These are phyloP conservation scores for Collybiopsis luxurians DNA, from an alignment of 768 basidiomycete genomes.

Conservation along the genomic window DNA sequence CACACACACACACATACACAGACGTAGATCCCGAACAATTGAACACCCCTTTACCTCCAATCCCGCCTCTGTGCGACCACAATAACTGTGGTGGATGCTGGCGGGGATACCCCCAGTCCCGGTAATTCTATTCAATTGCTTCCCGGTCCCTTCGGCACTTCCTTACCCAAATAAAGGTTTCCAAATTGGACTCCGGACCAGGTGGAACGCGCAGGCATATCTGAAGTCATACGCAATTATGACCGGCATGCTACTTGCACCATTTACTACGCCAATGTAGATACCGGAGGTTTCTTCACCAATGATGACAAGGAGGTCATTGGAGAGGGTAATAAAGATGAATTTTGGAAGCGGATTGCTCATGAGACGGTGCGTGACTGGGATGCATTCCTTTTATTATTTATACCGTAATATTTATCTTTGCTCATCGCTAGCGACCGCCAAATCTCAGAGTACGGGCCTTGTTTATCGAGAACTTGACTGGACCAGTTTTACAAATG, in stretches of 20 bases:
- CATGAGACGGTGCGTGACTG: slow-evolving; percentile 1
- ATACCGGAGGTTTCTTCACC: slow-evolving; percentile 31
- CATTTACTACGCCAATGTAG: slow-evolving; percentile 40
- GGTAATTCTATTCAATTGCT: not conserved
- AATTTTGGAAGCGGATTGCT: slow-evolving; percentile 36
- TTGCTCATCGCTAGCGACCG: slow-evolving; percentile 25
- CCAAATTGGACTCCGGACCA: slow-evolving; percentile 52
- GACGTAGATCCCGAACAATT: slow-evolving; percentile 35
- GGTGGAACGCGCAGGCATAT: slow-evolving; percentile 35
- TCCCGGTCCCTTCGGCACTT: too few species aligned
- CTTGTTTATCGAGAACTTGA: slow-evolving; percentile 49
- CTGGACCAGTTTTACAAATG: slow-evolving; percentile 51
- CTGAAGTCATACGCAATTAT: slow-evolving; percentile 28
- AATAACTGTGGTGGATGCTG: slow-evolving; percentile 8
- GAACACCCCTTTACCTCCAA: slow-evolving; percentile 11
- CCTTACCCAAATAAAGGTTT: slow-evolving; percentile 50
- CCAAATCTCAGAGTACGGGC: slow-evolving; percentile 40
- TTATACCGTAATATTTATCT: not conserved
- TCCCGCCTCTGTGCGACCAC: slow-evolving; percentile 12
- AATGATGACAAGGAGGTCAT: slow-evolving; percentile 23
- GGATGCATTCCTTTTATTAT: not conserved
- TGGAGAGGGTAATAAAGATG: slow-evolving; percentile 19
- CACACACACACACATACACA: too few species aligned
- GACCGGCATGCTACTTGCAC: slow-evolving; percentile 21
- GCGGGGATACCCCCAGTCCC: slow-evolving; percentile 9